Percentiles rank a stretch among this genome's conserved stretches.
phyloP scores from a whole-genome alignment of 2,329 filamentous ascomycete species.

The Trichoderma sp. region DNA sequence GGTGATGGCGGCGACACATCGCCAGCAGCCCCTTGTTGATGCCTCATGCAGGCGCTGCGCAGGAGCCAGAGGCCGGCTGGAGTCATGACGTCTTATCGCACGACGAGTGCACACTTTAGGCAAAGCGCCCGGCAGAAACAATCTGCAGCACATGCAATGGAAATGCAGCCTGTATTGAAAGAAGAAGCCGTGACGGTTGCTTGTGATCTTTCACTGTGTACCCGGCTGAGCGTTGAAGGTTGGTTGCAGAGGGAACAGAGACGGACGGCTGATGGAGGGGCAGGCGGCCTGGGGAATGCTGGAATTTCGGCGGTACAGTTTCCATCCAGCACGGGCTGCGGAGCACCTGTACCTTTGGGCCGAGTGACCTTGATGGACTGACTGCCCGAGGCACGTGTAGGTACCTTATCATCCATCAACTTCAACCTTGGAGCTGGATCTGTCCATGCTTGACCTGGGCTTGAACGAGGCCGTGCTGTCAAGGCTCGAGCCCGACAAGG shows the following conservation, averaged over 20 bases:
- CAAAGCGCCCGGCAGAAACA: not conserved
- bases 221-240: too few species aligned
- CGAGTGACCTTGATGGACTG: too few species aligned
- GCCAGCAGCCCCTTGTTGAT: too few species aligned
- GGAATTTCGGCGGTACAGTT: not conserved
- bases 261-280: not conserved
- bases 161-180: too few species aligned
- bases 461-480: too few species aligned
- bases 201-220: not conserved
- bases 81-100: conserved; percentile 25
- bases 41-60: not conserved
- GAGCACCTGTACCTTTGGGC: too few species aligned
- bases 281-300: not conserved
- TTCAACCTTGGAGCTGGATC: too few species aligned
- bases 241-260: not conserved
- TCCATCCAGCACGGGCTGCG: too few species aligned
- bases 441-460: too few species aligned
- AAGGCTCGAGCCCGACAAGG: conserved; percentile 3
- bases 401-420: too few species aligned
- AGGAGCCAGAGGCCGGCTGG: not conserved
- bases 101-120: not conserved
- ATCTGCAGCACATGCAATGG: not conserved
- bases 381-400: too few species aligned
- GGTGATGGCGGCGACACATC: too few species aligned
- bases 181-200: not conserved